phyloP scores from a whole-genome alignment of 495 filamentous ascomycete genomes.

The Aspergillus carlsbadensis region DNA sequence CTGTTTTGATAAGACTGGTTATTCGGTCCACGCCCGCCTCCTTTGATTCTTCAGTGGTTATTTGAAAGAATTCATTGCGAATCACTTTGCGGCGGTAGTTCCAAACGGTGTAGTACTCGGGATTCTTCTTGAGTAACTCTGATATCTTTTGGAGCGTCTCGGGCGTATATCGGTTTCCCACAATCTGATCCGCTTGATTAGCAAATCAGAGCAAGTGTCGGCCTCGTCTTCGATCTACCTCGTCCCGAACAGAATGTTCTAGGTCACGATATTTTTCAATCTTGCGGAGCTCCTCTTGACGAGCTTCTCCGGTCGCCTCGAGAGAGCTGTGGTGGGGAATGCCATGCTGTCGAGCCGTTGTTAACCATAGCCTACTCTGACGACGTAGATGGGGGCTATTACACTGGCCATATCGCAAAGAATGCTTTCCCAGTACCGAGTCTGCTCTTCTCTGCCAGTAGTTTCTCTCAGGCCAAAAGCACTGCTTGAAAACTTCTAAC shows the following conservation, averaged over 20 bases:
- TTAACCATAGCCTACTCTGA: conserved; percentile 13
- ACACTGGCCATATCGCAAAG: conserved; percentile 50
- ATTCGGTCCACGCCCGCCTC: conserved; percentile 23
- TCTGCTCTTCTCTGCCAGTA: not conserved
- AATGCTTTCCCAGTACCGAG: not conserved
- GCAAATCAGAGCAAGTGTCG: not conserved
- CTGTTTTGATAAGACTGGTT: conserved; percentile 59
- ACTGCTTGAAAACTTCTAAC: not conserved
- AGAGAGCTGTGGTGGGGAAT: conserved; percentile 61
- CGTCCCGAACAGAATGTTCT: conserved; percentile 60
- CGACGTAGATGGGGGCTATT: conserved; percentile 15
- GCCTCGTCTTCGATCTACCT: conserved; percentile 38
- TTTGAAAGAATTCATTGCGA: conserved; percentile 43
- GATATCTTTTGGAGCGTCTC: conserved; percentile 74
- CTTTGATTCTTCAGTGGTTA: conserved; percentile 15
- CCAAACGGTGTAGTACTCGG: conserved; percentile 98
- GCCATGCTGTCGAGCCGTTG: conserved; percentile 63
- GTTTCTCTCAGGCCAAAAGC: not conserved
- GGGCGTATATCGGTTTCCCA: conserved; percentile 56
- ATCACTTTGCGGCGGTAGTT: conserved; percentile 80
- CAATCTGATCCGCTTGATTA: conserved; percentile 41
- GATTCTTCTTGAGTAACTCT: conserved; percentile 79
- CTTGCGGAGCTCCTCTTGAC: conserved; percentile 66
- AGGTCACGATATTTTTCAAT: conserved; percentile 77
- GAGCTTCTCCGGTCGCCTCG: conserved; percentile 61